Evolutionary conservation across 2,329 filamentous ascomycete species (phyloP).

Genomic region (Pyrenophora graminea): DNA sequence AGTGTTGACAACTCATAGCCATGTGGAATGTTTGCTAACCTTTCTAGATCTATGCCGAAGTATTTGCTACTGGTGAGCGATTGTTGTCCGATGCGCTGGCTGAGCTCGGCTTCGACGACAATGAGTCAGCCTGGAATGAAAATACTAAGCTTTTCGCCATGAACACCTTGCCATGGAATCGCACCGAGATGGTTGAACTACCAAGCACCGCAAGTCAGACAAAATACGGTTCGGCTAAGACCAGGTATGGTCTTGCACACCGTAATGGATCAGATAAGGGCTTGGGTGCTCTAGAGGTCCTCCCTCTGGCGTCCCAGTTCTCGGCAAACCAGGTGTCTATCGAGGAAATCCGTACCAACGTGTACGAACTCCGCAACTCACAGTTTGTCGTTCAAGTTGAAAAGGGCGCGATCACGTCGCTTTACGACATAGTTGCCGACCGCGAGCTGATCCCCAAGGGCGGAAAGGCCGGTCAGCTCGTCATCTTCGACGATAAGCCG

Average conservation of each 20-base stretch:
- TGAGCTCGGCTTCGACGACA: slow-evolving; percentile 65
- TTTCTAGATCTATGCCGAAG: slow-evolving; percentile 70
- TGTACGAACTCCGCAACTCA: slow-evolving; percentile 79
- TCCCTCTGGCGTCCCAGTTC: slow-evolving; percentile 31
- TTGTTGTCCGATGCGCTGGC: slow-evolving; percentile 71
- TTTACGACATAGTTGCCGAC: slow-evolving; percentile 73
- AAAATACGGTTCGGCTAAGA: slow-evolving; percentile 27
- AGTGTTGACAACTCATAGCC: background rate
- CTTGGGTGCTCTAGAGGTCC: slow-evolving; percentile 49
- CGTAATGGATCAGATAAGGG: slow-evolving; percentile 39
- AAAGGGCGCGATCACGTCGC: slow-evolving; percentile 77
- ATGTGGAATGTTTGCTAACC: slow-evolving; percentile 21
- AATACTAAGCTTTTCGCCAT: slow-evolving; percentile 63
- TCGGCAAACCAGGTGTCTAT: slow-evolving; percentile 50
- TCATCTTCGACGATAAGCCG: slow-evolving; percentile 96
- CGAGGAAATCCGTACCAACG: slow-evolving; percentile 59
- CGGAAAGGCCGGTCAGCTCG: slow-evolving; percentile 84
- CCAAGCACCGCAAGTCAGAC: slow-evolving; percentile 47
- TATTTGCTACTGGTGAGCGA: slow-evolving; percentile 76
- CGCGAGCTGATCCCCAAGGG: slow-evolving; percentile 76
- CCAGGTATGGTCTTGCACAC: slow-evolving; percentile 47
- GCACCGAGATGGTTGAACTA: slow-evolving; percentile 72
- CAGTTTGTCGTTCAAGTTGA: slow-evolving; percentile 74
- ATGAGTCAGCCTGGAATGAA: slow-evolving; percentile 48
- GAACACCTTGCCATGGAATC: slow-evolving; percentile 87